Evolutionary conservation across 805 yeast species (phyloP), one percentile per base, ranked within the genome.

Genomic region (Cyberlindnera nakhonratchasimensis): DNA sequence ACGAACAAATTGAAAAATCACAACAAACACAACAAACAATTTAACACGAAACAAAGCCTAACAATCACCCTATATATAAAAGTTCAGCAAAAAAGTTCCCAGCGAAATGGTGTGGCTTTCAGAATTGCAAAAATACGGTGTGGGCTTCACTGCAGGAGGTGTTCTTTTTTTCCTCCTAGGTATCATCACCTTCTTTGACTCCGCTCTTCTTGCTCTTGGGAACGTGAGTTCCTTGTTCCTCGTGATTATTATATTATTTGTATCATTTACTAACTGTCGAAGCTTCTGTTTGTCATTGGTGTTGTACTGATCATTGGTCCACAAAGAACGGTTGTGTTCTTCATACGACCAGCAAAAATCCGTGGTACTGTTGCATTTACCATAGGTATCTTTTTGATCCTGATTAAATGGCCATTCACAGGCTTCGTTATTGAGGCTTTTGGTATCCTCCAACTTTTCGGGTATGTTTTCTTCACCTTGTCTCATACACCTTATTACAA

Each of bases 361-460:
- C 77, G 96, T 57, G 97, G 97, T 3, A 77, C 96, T 1, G 51
- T 90, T 12, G 87, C 90, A 52, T 89, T 93, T 58, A 67, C 68
- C 3, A 40, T 77, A 6, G 99, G 99, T 1, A 80, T 93, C 12
- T 39, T 82, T 12, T 65, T 91, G 51, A 91, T 93, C 40, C 67
- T 91, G 43, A 55, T 77, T 53, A 85, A 84, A 56, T 74, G 82
- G 67, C 79, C 97, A 2, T 86, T 93, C 58, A 55, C 82, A 20
- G 99, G 99, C 8, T 91, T 93, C 57, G 60, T 82, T 2, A 66
- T 91, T 29, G 99, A 91, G 62, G 77, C 83, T 38, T 68, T 90
- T 48, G 99, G 99, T n/a, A 87, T 91, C 20, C 65, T 91, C 46
- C 90, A 87, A 7, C 69, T 91, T 28, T 91, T 93, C 66, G 99